A percentile compares a stretch with the other conserved stretches of the same genome.
Conservation (phyloP, 148 eudicot species). For the Vaccinium darrowii region DNA sequence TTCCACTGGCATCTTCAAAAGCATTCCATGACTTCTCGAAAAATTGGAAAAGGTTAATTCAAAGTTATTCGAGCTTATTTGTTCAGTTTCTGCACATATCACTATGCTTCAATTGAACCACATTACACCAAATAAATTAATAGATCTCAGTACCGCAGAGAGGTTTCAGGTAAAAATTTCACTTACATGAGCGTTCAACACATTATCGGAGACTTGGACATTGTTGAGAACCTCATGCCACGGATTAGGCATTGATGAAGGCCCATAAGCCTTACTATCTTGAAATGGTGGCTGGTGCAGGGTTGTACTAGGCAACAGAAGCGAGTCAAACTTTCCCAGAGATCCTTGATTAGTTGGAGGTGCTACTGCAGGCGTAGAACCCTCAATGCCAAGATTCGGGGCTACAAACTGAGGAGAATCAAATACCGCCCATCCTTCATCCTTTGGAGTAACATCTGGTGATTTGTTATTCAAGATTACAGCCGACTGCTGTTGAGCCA, state of each 20-base stretch:
- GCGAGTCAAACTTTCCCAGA: conserved; percentile 23
- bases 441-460: conserved; percentile 32
- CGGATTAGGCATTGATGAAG: conserved; percentile 34
- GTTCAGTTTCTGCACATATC: neutral
- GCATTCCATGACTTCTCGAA: conserved; percentile 67
- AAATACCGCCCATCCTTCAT: conserved; percentile 92
- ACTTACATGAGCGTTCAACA: conserved; percentile 48
- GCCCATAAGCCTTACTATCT: conserved; percentile 28
- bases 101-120: neutral
- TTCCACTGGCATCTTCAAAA: conserved; percentile 43
- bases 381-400: conserved; percentile 25
- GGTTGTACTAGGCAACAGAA: conserved; percentile 23
- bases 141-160: neutral
- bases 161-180: conserved; percentile 1
- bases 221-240: conserved; percentile 45
- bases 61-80: neutral
- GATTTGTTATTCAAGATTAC: conserved; percentile 27
- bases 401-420: conserved; percentile 46
- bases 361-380: conserved; percentile 25
- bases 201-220: conserved; percentile 30
- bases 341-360: conserved; percentile 31
- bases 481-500: conserved; percentile 36
- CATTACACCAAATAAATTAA: neutral
- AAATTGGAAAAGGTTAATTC: neutral
- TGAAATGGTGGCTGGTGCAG: conserved; percentile 44